Evolutionary conservation across 2,329 filamentous ascomycete species (phyloP), one percentile per base, ranked within the genome.

Genomic region (Parastagonospora nodorum): DNA sequence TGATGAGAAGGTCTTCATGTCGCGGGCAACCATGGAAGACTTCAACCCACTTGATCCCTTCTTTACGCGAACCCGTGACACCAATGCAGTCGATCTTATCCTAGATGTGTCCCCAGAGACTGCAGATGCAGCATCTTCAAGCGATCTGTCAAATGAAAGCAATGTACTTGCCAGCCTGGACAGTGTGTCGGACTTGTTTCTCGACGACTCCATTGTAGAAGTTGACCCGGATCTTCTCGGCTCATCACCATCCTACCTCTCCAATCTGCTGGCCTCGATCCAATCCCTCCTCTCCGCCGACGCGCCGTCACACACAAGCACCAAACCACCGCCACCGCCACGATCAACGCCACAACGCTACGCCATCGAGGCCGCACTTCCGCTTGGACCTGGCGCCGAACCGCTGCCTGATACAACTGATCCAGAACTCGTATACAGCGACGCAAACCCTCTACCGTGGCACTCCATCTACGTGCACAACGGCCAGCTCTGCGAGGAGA

Each of bases 1-100:
- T 41, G 91, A 97, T 67, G 93, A 97, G 74, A 89, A 88, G 57
- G 85, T 97, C 15, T 89, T 90, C 68, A 83, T 97, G 57, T 82
- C 88, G 40, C 85, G 88, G 19, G 86, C 91, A 50, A 83, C 93
- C 1, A 65, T 81, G 35, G 69, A 75, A 24, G 85, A 91, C 27
- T 85, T 88, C 50, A 87, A 89, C 58, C 83, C 92, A 31, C 84
- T 85, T 16, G 93, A 97, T 72, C 89, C 92, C 11, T 87, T 92
- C 50, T 97, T 97, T 71, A 89, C 87, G 8, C 84, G 90, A 27
- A 80, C 92, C 24, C 84, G 89, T 40, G 90, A 96, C 64, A 74
- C 84, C 4, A 80, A 88, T 48, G 82, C 87, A 55, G 78, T 96
- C 43, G 90, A 96, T 61, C 74, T 96, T 35, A 81, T 92, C 51